phyloP scores from a whole-genome alignment of 371 early-diverging fungal genomes.

The Mucor sp. region DNA sequence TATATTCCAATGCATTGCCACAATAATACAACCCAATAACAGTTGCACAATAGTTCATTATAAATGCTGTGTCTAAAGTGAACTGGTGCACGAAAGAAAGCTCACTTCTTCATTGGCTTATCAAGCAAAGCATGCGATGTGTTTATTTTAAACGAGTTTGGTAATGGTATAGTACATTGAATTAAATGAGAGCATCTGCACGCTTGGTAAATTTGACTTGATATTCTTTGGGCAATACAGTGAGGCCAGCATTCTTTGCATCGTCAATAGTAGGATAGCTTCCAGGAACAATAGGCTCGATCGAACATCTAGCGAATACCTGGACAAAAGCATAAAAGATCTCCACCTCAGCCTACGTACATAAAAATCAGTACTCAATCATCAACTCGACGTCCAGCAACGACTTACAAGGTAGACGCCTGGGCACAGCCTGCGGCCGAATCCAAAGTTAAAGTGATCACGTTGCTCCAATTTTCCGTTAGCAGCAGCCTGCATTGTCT shows the following conservation, averaged over 20 bases:
- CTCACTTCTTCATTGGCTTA: too few relatives aligned
- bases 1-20: too few relatives aligned
- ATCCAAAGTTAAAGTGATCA: slow-evolving; percentile 26
- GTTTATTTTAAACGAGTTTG: too few relatives aligned
- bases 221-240: neutral
- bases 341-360: slow-evolving; percentile 1
- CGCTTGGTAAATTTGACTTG: slow-evolving; percentile 9
- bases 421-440: neutral
- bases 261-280: slow-evolving; percentile 1
- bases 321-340: slow-evolving; percentile 9
- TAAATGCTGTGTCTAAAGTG: too few relatives aligned
- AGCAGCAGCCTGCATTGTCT: slow-evolving; percentile 12
- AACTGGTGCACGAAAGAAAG: too few relatives aligned
- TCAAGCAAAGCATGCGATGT: too few relatives aligned
- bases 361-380: too few relatives aligned
- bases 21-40: too few relatives aligned
- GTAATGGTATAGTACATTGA: neutral
- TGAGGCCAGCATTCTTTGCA: neutral
- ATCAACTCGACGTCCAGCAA: too few relatives aligned
- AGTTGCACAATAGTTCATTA: too few relatives aligned
- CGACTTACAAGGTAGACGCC: neutral
- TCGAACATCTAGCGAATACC: slow-evolving; percentile 1
- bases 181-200: neutral
- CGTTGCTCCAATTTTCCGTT: slow-evolving; percentile 16
- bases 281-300: neutral